Conservation (phyloP, 441 rosid genomes). For the Populus hybrid region DNA sequence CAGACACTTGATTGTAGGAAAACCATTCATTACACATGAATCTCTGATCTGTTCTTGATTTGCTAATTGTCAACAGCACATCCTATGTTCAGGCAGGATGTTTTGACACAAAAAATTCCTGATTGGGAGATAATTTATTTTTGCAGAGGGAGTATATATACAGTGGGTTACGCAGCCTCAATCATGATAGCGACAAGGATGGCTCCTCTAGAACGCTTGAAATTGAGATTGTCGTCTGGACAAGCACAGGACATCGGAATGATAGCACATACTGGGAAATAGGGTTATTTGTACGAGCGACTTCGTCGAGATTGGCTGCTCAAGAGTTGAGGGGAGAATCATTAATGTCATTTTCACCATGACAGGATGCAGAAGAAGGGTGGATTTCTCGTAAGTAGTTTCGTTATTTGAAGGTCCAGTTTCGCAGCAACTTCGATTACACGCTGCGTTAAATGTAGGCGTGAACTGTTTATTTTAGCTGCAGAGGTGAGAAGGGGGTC, state of each 20-base stretch:
- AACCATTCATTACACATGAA: too few relatives aligned
- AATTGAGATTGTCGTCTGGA: constrained; percentile 79
- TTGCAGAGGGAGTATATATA: constrained; percentile 77
- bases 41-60: too few relatives aligned
- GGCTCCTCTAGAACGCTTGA: constrained; percentile 65
- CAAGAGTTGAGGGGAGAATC: constrained; percentile 1
- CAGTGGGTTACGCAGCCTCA: constrained; percentile 66
- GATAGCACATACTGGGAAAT: constrained; percentile 29
- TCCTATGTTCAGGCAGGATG: too few relatives aligned
- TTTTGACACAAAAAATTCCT: too few relatives aligned
- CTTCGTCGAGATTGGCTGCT: constrained; percentile 10
- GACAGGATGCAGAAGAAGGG: constrained; percentile 18
- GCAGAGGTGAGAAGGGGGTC: constrained; percentile 18
- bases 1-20: too few relatives aligned
- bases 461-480: constrained; percentile 18
- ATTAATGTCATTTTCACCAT: background rate
- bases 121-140: background rate
- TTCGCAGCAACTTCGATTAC: constrained; percentile 30
- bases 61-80: too few relatives aligned
- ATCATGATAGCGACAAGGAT: constrained; percentile 56
- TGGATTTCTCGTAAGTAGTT: constrained; percentile 23
- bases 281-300: constrained; percentile 9
- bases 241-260: constrained; percentile 44
- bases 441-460: constrained; percentile 30
- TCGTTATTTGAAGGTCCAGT: constrained; percentile 30